These are phyloP conservation scores for Aspergillus ellipticus DNA, from an alignment of 495 filamentous ascomycete species.

Conservation along the genomic window DNA sequence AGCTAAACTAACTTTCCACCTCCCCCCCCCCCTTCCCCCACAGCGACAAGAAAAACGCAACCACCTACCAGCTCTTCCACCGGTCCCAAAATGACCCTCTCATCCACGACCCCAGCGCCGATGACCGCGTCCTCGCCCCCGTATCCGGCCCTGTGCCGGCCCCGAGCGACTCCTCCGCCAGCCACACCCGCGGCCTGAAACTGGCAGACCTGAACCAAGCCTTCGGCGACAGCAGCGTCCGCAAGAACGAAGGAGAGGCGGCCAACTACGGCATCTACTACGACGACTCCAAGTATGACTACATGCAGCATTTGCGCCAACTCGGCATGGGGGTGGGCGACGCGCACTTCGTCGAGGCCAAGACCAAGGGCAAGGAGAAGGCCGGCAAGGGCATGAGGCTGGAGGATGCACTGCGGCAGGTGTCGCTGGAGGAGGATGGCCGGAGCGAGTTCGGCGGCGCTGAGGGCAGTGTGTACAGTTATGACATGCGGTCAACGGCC, in stretches of 20 bases:
- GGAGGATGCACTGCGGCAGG: slow-evolving; percentile 73
- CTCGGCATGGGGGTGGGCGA: slow-evolving; percentile 57
- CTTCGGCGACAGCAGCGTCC: slow-evolving; percentile 63
- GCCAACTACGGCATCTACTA: slow-evolving; percentile 89
- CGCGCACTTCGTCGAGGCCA: slow-evolving; percentile 75
- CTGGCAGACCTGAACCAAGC: slow-evolving; percentile 73
- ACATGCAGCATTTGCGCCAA: slow-evolving; percentile 99
- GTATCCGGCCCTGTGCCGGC: slow-evolving; percentile 32
- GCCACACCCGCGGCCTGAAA: slow-evolving; percentile 50
- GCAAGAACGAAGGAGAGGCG: slow-evolving; percentile 92
- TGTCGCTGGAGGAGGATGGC: slow-evolving; percentile 51
- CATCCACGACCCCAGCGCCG: slow-evolving; percentile 80
- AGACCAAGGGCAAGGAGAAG: slow-evolving; percentile 60
- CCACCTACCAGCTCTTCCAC: slow-evolving; percentile 88
- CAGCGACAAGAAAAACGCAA: slow-evolving; percentile 92
- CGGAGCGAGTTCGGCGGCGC: slow-evolving; percentile 43
- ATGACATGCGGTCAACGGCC: slow-evolving; percentile 42
- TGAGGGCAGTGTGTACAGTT: slow-evolving; percentile 28
- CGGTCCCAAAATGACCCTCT: slow-evolving; percentile 95
- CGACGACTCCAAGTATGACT: slow-evolving; percentile 90
- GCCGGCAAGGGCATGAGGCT: slow-evolving; percentile 63
- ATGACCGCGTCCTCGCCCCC: slow-evolving; percentile 72
- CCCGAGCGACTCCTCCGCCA: slow-evolving; percentile 22
- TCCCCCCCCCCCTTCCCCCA: background rate
- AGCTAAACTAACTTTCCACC: slow-evolving; percentile 10